These are phyloP conservation scores for Epicoccum nigrum DNA, from an alignment of 2,329 filamentous ascomycete genomes.

Conservation along the genomic window DNA sequence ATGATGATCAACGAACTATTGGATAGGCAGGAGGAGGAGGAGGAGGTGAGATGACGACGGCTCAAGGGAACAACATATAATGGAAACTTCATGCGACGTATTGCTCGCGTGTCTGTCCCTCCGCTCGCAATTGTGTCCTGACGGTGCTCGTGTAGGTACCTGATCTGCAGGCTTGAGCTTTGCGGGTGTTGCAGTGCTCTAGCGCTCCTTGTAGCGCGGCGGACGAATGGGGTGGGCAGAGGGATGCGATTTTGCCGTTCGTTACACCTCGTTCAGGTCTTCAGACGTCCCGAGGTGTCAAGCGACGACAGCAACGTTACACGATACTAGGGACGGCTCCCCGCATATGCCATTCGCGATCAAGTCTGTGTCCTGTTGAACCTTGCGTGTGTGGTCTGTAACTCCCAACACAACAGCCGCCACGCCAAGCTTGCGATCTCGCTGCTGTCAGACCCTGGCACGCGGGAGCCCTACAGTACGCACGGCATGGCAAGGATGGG, in stretches of 20 bases:
- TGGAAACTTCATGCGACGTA: slow-evolving; percentile 4
- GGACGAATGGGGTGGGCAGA: slow-evolving; percentile 4
- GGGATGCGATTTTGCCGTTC: not conserved
- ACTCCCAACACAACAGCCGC: not conserved
- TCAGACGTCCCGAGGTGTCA: too few species aligned
- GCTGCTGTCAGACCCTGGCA: slow-evolving; percentile 7
- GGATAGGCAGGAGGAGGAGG: slow-evolving; percentile 11
- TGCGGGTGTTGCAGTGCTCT: not conserved
- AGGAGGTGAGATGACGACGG: slow-evolving; percentile 6
- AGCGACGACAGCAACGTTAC: too few species aligned
- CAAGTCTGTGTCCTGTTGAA: too few species aligned
- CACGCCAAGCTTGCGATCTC: slow-evolving; percentile 13
- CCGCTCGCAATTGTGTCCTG: not conserved
- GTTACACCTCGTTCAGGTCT: too few species aligned
- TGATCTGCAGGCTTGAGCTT: slow-evolving; percentile 10
- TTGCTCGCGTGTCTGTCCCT: slow-evolving; percentile 6
- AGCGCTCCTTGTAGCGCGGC: slow-evolving; percentile 11
- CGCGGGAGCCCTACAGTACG: slow-evolving; percentile 9
- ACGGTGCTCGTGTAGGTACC: not conserved
- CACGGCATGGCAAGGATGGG: too few species aligned
- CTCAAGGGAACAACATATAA: slow-evolving; percentile 6
- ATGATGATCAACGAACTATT: slow-evolving; percentile 8
- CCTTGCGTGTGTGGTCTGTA: not conserved
- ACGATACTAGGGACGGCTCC: too few species aligned
- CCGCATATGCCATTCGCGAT: too few species aligned